A percentile compares a stretch with the other conserved stretches of the same genome.
phyloP scores from a whole-genome alignment of 495 filamentous ascomycete species.

The Podospora bellae-mahoneyi region DNA sequence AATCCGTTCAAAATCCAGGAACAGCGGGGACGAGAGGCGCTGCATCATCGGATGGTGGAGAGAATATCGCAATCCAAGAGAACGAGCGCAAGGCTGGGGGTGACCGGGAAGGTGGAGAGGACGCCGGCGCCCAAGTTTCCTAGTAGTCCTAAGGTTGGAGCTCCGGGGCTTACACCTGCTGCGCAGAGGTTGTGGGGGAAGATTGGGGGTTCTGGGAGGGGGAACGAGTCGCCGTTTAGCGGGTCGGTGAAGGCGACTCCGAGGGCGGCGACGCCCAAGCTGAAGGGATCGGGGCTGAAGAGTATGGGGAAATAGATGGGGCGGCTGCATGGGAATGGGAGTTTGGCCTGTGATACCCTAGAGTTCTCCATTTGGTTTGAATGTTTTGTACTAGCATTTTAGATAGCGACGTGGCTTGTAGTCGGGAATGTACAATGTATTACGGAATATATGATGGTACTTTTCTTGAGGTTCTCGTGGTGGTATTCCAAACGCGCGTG shows the following conservation, averaged over 20 bases:
- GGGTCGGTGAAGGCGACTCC: slow-evolving; percentile 32
- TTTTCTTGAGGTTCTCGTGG: not conserved
- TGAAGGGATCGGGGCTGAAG: slow-evolving; percentile 27
- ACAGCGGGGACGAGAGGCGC: slow-evolving; percentile 70
- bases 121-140: slow-evolving; percentile 69
- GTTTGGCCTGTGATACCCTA: slow-evolving; percentile 22
- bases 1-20: slow-evolving; percentile 83
- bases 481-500: not conserved
- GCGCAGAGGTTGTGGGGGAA: slow-evolving; percentile 71
- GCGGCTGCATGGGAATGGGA: not conserved
- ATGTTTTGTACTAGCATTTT: too few relatives aligned
- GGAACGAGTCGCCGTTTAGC: slow-evolving; percentile 49
- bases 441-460: not conserved
- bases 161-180: slow-evolving; percentile 66
- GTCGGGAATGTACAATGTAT: too few relatives aligned
- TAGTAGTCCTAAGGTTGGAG: slow-evolving; percentile 65
- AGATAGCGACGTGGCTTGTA: too few relatives aligned
- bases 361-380: not conserved
- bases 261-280: slow-evolving; percentile 31
- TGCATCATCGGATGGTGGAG: slow-evolving; percentile 92
- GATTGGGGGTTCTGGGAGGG: slow-evolving; percentile 55
- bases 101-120: slow-evolving; percentile 55
- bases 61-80: slow-evolving; percentile 71
- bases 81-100: slow-evolving; percentile 42
- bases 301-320: slow-evolving; percentile 21